Percentiles rank a stretch among this genome's conserved stretches.
Conservation (phyloP, 768 basidiomycete species). For the Nevesoporus exiguus region DNA sequence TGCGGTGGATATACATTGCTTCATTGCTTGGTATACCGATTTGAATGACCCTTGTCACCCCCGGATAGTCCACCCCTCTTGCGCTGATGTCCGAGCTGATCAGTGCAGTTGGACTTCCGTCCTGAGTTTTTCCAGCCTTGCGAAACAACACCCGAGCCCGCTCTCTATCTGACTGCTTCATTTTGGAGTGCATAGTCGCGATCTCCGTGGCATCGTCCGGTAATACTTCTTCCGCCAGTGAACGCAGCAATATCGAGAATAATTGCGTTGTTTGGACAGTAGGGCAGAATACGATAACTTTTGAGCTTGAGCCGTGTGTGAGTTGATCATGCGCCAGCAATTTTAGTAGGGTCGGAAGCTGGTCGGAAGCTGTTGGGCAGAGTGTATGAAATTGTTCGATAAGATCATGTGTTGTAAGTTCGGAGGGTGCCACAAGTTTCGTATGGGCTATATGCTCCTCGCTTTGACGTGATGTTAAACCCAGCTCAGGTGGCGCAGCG, state of each 20-base stretch:
- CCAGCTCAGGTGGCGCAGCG: conserved; percentile 52
- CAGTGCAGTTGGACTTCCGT: conserved; percentile 53
- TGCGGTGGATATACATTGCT: conserved; percentile 82
- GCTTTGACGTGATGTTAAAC: conserved; percentile 29
- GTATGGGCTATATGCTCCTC: not conserved
- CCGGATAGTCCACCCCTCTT: conserved; percentile 85
- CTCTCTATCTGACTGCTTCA: conserved; percentile 26
- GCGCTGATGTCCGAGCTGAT: conserved; percentile 88
- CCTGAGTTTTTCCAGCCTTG: conserved; percentile 7
- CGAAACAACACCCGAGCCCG: conserved; percentile 26
- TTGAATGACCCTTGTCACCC: conserved; percentile 87
- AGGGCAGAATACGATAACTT: conserved; percentile 77
- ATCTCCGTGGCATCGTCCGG: conserved; percentile 56
- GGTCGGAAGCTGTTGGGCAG: conserved; percentile 59
- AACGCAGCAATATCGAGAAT: conserved; percentile 57
- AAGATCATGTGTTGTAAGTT: conserved; percentile 58
- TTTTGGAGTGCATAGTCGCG: conserved; percentile 82
- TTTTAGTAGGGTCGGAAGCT: conserved; percentile 75
- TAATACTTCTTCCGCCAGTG: conserved; percentile 41
- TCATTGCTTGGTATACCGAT: conserved; percentile 70
- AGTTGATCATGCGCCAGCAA: conserved; percentile 90
- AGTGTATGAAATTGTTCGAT: conserved; percentile 83
- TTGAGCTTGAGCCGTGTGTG: conserved; percentile 57
- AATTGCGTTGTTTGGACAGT: conserved; percentile 86
- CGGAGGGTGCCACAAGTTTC: not conserved